Evolutionary conservation across 495 filamentous ascomycete genomes (phyloP), one percentile per base, ranked within the genome.

Genomic region (Penicillium manginii): DNA sequence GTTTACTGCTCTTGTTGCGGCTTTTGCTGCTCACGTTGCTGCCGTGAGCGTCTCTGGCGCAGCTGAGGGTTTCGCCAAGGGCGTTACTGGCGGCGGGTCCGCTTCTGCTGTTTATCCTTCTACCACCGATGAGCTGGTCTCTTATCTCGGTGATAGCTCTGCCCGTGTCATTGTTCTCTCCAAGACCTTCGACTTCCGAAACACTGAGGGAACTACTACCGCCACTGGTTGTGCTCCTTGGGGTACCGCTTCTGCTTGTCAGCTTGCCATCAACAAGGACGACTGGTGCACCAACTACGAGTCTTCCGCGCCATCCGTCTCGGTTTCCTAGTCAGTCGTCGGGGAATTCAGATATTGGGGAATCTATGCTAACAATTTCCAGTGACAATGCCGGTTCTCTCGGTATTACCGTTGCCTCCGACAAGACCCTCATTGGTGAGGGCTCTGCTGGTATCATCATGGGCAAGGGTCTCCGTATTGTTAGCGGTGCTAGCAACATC

Each of bases 241-340:
- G 75, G 73, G 73, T 18, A 78, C 76, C 52, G 70, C 49, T 33
- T 65, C 64, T 52, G 76, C 45, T 31, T 82, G 73, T 61, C 83
- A 81, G 68, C 52, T 79, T 49, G 83, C 83, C 42, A 85, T 86
- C 61, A 81, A 83, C 70, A 60, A 77, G 65, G 68, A 81, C 55
- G 59, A 72, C 64, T 81, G 80, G 80, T 82, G 77, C 59, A 63
- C 43, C 12, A 78, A 76, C 66, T 77, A 77, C 55, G 52, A 78
- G 66, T 47, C 75, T 0, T 42, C 59, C 50, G 73, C 75, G 9
- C 72, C 73, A 0, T 56, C 57, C 5, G 68, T 70, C 39, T 58
- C 58, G 3, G 79, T 84, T 29, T 70, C 62, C n/a, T 81, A 81
- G 67, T 67, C 58, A 49, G 67, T 23, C 14, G 7, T 4, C 26